Conservation (phyloP, 306 rosid genomes). For the Sicyos edulis region DNA sequence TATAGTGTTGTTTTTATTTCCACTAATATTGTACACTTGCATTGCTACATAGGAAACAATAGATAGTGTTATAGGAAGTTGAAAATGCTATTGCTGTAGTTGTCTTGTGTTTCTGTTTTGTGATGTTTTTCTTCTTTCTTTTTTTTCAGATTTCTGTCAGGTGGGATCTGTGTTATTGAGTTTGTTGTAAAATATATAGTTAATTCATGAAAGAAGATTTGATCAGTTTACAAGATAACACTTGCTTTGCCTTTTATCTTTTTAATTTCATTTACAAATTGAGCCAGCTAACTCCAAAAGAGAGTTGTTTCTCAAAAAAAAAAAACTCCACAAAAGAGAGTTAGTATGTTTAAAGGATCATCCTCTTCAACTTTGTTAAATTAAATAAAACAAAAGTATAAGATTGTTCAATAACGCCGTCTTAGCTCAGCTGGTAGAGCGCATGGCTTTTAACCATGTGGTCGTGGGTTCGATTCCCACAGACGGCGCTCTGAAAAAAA, state of each 20-base stretch:
- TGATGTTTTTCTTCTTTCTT: conserved; percentile 5
- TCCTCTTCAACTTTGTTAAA: too few species aligned
- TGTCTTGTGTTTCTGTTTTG: conserved; percentile 10
- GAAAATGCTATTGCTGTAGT: neutral
- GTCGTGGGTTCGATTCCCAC: conserved; percentile 18
- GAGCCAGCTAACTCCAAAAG: too few species aligned
- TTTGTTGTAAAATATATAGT: neutral
- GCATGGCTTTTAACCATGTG: conserved; percentile 16
- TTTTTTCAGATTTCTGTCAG: neutral
- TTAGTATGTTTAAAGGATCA: too few species aligned
- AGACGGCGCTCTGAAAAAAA: conserved; percentile 12
- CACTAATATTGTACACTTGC: neutral
- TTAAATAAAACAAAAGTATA: too few species aligned
- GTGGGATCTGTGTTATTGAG: conserved; percentile 11
- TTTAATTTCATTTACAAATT: neutral
- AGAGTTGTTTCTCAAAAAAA: too few species aligned
- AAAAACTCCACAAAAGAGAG: too few species aligned
- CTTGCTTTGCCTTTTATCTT: neutral
- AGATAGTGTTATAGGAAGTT: neutral
- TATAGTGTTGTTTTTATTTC: conserved; percentile 12
- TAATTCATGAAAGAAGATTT: conserved; percentile 6
- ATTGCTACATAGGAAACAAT: neutral
- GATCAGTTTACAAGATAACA: neutral
- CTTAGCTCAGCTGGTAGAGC: conserved; percentile 19
- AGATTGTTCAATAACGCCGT: neutral